Evolutionary conservation across 139 green algal species (phyloP), one percentile per base, ranked within the genome.

Genomic region (Haematococcus lacustris): DNA sequence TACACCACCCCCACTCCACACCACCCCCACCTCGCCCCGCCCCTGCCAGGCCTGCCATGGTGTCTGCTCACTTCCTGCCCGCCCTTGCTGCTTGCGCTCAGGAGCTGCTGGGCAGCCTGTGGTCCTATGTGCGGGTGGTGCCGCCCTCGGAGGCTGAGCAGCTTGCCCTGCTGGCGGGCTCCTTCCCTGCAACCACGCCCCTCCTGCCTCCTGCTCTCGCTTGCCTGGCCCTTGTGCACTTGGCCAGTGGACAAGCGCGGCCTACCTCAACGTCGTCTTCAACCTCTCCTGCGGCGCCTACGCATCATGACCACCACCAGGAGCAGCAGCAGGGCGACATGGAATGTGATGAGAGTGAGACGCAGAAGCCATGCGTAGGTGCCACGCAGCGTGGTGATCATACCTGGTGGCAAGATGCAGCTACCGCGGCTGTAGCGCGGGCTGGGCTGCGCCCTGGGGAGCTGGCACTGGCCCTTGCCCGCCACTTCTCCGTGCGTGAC

Each of bases 61-160:
- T n/a, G n/a, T n/a, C n/a, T n/a, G n/a, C n/a, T n/a, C 34, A 37
- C 5, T 26, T 68, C 9, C 4, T 68, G 34, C 21, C 9, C 30
- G 25, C 53, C 32, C 5, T 40, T 59, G 23, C 5, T 68, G 51
- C 57, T 70, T 63, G 37, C 61, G 35, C 43, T 28, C 76, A 87
- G 70, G 90, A 97, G 57, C 70, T 96, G 61, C 78, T 95, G 65
- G 86, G 89, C 9, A 82, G 93, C 51, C 71, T 95, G 75, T 93
- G 83, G 83, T 59, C 72, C 4, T 75, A 76, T 23, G 88, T 95
- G n/a, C 66, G 43, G 9, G 43, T 98, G 30, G 72, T 87, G 28
- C 40, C 80, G 1, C 86, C 85, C 1, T 62, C 74, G 1, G 76
- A 79, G 17, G 51, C 73, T 0, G 94, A 98, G 83, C 88, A 97